Base-by-base conservation (phyloP, 192 early-diverging fungal genomes). In the Spinellus fusiger region DNA sequence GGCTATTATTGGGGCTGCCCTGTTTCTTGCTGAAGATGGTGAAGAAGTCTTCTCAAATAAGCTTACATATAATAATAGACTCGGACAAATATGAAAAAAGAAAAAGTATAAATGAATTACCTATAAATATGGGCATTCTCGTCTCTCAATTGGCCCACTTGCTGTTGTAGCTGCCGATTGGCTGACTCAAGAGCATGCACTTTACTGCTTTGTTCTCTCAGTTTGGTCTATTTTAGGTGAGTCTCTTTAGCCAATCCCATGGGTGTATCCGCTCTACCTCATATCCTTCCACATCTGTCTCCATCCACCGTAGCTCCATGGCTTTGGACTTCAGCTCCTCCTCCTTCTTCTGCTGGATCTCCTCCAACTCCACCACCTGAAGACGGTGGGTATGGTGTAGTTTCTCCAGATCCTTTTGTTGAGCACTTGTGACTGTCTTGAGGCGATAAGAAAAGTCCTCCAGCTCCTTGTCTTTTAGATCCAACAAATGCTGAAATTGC, bases 271-370 rank as follows among this genome's bases (percentile, higher is more conserved):
- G 32, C 35, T 48, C 66, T 62, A 64, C 66, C 50, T 76, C 74
- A 31, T 72, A 68, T 29, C 62, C 51, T 31, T 73, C 62, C 22
- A 62, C 56, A 31, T 75, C 73, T 13, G 67, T 65, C 26, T 71
- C 70, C 47, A 75, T 56, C 73, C 73, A 75, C 13, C 57, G 49
- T 27, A 68, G 49, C 58, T 75, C 73, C 28, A 75, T 55, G 1
- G 61, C n/a, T n/a, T 61, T 67, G 12, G 37, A 59, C 49, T 71
- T 70, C 25, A 75, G 16, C 34, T 69, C 33, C 28, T 56, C 69
- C 16, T 67, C 60, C 49, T 62, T 66, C 29, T 52, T 59, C 25
- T 54, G 64, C 38, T 56, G 44, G 3, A 61, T 54, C 6, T 49
- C 20, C 38, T 74, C 68, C 22, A 74, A 33, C 50, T 66, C 60